These are phyloP conservation scores for Aspergillus campestris DNA, from an alignment of 495 filamentous ascomycete species.

Conservation along the genomic window DNA sequence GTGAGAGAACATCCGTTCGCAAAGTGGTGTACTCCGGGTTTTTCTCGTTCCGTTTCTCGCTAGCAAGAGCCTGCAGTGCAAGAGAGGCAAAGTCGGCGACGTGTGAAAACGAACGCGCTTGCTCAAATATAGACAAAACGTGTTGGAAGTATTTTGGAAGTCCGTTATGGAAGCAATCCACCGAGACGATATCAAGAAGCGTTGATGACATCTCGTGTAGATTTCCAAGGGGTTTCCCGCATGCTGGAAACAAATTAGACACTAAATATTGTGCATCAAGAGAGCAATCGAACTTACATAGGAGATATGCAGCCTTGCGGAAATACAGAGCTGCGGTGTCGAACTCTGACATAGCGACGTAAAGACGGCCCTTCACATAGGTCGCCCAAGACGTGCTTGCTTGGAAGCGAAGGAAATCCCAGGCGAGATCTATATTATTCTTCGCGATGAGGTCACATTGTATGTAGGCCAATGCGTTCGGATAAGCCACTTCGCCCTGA, in stretches of 20 bases:
- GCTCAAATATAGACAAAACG: conserved; percentile 72
- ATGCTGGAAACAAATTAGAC: conserved; percentile 20
- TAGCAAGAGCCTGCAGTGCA: conserved; percentile 57
- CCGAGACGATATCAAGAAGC: conserved; percentile 64
- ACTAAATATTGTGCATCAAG: neutral
- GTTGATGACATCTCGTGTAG: conserved; percentile 44
- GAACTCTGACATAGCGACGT: conserved; percentile 62
- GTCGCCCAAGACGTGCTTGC: conserved; percentile 60
- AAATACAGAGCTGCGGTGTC: conserved; percentile 69
- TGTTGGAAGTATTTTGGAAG: conserved; percentile 81
- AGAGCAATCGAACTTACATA: conserved; percentile 50
- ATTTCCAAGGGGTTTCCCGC: conserved; percentile 38
- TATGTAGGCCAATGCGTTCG: conserved; percentile 45
- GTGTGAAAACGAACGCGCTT: conserved; percentile 62
- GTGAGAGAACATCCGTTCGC: conserved; percentile 62
- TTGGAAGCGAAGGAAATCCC: conserved; percentile 66
- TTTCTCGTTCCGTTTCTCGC: conserved; percentile 33
- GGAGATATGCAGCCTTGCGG: conserved; percentile 69
- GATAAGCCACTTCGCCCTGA: conserved; percentile 34
- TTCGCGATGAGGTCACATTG: conserved; percentile 65
- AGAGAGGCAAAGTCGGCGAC: conserved; percentile 78
- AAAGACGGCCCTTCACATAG: conserved; percentile 79
- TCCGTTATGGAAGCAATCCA: conserved; percentile 64
- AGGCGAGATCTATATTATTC: conserved; percentile 61
- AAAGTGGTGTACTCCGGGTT: conserved; percentile 26